Evolutionary conservation across 2,329 filamentous ascomycete species (phyloP), one percentile per base, ranked within the genome.

Genomic region (Cladosporium sp.): DNA sequence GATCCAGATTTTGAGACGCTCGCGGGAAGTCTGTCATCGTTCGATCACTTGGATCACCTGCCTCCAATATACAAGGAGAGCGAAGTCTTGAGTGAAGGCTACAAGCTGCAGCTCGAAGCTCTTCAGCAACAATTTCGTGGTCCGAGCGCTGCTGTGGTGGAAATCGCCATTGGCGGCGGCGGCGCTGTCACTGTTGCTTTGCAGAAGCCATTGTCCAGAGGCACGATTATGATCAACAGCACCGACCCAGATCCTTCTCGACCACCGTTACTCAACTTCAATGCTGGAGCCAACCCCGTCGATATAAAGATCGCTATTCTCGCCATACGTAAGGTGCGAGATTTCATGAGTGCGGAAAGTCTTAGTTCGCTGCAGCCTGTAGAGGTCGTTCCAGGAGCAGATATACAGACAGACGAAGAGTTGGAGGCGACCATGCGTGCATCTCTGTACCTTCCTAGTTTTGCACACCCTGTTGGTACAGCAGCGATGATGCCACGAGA

Each of bases 401-500:
- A 53, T 19, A 41, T 54, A 3, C 16, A 50, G 13, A 57, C 54
- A 1, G 53, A 62, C 19, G 60, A 54, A 34, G 52, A 63, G 32
- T 61, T 60, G 52, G 46, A 49, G 11, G 38, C 28, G 2, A 16
- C 42, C 0, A 16, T 50, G 53, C 60, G 16, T 54, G 54, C 31
- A 65, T 59, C 43, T 57, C 63, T 37, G 54, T 56, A 49, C 53
- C 57, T 28, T 65, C 54, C 59, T 55, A 56, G 56, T 58, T 71
- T 35, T 63, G 74, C 69, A 59, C 71, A 74, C 56, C 66, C 69
- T 10, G 65, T 62, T 18, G 73, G 72, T 3, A 73, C 69, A 0
- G 71, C 67, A 46, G 63, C 70, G 1, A 68, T 63, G 53, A 37
- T 54, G 54, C 54, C 58, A 11, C 49, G 46, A 32, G 43, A 54